Evolutionary conservation across 2,329 filamentous ascomycete species (phyloP).

Genomic region (Dothistroma pini): DNA sequence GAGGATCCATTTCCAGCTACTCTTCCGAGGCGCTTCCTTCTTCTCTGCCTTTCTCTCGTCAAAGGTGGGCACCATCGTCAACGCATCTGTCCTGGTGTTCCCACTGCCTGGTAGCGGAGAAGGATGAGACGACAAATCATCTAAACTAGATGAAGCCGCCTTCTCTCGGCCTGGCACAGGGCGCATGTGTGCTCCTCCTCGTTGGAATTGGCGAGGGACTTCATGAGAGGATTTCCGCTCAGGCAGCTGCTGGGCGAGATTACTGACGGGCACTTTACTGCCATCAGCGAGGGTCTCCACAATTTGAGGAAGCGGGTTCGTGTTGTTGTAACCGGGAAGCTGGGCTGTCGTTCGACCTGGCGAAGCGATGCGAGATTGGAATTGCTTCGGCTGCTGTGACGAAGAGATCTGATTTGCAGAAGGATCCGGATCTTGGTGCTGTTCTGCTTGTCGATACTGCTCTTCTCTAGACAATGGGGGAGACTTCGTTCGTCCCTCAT

Average conservation of each 20-base stretch:
- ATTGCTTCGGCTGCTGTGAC: slow-evolving; percentile 44
- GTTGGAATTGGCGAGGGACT: slow-evolving; percentile 30
- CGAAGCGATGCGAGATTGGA: slow-evolving; percentile 54
- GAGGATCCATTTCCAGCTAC: slow-evolving; percentile 81
- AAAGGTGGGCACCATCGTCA: slow-evolving; percentile 77
- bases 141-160: slow-evolving; percentile 47
- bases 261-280: slow-evolving; percentile 29
- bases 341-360: slow-evolving; percentile 55
- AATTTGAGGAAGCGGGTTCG: slow-evolving; percentile 53
- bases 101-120: slow-evolving; percentile 65
- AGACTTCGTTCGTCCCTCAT: slow-evolving; percentile 7
- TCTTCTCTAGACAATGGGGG: slow-evolving; percentile 12
- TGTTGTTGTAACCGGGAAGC: slow-evolving; percentile 45
- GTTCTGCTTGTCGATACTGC: slow-evolving; percentile 14
- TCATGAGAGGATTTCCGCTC: slow-evolving; percentile 50
- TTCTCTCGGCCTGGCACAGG: slow-evolving; percentile 34
- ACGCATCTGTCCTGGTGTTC: slow-evolving; percentile 67
- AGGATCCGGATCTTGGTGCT: slow-evolving; percentile 12
- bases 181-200: slow-evolving; percentile 34
- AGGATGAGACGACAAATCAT: slow-evolving; percentile 63
- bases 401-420: slow-evolving; percentile 30
- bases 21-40: slow-evolving; percentile 67
- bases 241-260: slow-evolving; percentile 38
- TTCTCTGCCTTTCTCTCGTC: slow-evolving; percentile 68
- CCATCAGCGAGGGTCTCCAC: slow-evolving; percentile 55